Evolutionary conservation across 495 filamentous ascomycete species (phyloP).

Genomic region (Penicillium psychrofluorescens): DNA sequence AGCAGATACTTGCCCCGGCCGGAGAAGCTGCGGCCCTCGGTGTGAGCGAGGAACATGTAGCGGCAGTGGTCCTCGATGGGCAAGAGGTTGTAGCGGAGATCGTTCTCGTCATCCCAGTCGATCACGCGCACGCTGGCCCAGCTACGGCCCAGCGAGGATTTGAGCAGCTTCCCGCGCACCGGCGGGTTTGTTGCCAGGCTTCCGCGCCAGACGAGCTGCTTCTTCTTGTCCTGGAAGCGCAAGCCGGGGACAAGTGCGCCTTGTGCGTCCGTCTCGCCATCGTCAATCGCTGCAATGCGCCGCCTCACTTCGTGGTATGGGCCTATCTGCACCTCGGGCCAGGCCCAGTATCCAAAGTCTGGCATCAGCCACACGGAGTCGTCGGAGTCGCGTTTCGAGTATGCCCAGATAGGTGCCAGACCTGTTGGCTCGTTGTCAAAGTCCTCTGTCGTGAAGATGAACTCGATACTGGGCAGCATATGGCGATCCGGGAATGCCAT

Average conservation of each 20-base stretch:
- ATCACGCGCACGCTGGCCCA: slow-evolving; percentile 48
- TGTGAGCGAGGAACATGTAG: slow-evolving; percentile 53
- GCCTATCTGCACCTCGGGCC: slow-evolving; percentile 55
- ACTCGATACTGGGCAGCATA: slow-evolving; percentile 55
- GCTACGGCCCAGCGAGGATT: slow-evolving; percentile 30
- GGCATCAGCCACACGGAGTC: slow-evolving; percentile 62
- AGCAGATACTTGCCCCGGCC: slow-evolving; percentile 54
- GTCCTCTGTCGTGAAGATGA: slow-evolving; percentile 48
- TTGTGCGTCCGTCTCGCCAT: slow-evolving; percentile 13
- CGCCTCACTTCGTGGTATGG: slow-evolving; percentile 46
- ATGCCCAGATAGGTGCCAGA: slow-evolving; percentile 42
- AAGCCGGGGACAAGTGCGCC: slow-evolving; percentile 10
- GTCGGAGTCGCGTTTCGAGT: slow-evolving; percentile 40
- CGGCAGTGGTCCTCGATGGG: slow-evolving; percentile 52
- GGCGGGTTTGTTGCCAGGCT: slow-evolving; percentile 28
- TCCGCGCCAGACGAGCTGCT: slow-evolving; percentile 66
- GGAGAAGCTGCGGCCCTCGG: slow-evolving; percentile 50
- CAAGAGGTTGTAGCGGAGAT: slow-evolving; percentile 30
- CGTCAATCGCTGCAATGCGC: slow-evolving; percentile 30
- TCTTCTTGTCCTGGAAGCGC: slow-evolving; percentile 44
- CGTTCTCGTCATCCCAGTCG: slow-evolving; percentile 37
- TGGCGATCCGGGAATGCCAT: slow-evolving; percentile 33
- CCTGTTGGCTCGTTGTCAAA: slow-evolving; percentile 16
- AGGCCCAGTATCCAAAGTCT: slow-evolving; percentile 74
- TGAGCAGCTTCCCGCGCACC: slow-evolving; percentile 39